Percentiles rank a stretch among this genome's conserved stretches.
phyloP scores from a whole-genome alignment of 1,284 basidiomycete species.

The Melampsora americana region DNA sequence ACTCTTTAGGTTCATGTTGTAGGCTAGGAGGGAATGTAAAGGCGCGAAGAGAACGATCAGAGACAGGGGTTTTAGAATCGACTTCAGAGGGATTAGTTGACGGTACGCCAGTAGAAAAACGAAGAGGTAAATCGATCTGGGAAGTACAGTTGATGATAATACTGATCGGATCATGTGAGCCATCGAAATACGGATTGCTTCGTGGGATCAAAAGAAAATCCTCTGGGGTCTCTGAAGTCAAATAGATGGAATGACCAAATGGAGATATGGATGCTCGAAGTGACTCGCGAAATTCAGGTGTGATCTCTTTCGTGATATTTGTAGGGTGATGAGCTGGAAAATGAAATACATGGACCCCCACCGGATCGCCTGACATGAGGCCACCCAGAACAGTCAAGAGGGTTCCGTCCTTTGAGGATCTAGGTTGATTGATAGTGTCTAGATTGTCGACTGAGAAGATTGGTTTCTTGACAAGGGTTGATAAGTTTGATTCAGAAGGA shows the following conservation, averaged over 20 bases:
- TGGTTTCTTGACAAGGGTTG: conserved; percentile 28
- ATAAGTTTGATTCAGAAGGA: conserved; percentile 49
- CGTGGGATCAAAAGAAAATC: conserved; percentile 75
- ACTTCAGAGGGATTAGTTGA: neutral
- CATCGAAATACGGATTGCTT: conserved; percentile 68
- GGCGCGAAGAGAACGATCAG: conserved; percentile 19
- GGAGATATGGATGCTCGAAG: conserved; percentile 65
- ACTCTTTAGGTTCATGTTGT: conserved; percentile 15
- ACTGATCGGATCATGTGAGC: conserved; percentile 67
- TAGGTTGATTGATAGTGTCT: conserved; percentile 47
- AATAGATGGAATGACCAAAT: conserved; percentile 64
- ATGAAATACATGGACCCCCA: conserved; percentile 68
- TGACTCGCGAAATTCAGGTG: conserved; percentile 63
- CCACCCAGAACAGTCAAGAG: conserved; percentile 76
- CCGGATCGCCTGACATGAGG: conserved; percentile 60
- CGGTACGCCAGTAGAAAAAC: neutral
- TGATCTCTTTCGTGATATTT: conserved; percentile 54
- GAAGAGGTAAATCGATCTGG: neutral
- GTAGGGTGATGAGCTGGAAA: conserved; percentile 67
- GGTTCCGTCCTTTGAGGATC: conserved; percentile 62
- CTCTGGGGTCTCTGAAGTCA: conserved; percentile 64
- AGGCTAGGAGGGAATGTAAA: conserved; percentile 32
- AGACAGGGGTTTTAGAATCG: neutral
- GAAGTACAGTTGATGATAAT: conserved; percentile 58
- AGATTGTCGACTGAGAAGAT: conserved; percentile 52